These are phyloP conservation scores for Candida sphagnicola DNA, from an alignment of 805 yeast genomes.

Conservation along the genomic window DNA sequence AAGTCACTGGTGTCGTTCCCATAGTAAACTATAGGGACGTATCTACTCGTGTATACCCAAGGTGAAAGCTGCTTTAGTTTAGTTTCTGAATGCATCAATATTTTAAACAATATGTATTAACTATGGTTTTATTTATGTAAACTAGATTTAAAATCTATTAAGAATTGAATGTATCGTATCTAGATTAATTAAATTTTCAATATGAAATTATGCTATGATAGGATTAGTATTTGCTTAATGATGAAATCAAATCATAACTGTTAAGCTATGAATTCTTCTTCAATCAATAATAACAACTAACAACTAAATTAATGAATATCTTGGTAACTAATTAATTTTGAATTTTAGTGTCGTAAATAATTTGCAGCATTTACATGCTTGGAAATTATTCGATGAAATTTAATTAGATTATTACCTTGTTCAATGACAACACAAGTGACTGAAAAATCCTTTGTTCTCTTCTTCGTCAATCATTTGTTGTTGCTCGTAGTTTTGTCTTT, in stretches of 20 bases:
- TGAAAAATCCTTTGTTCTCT: constrained; percentile 38
- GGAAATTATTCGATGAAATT: too few species aligned
- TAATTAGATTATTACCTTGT: neutral
- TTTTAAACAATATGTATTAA: too few species aligned
- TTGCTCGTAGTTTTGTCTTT: constrained; percentile 35
- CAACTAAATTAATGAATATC: too few species aligned
- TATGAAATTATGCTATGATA: neutral
- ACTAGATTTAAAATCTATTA: neutral
- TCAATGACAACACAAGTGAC: constrained; percentile 41
- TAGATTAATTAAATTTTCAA: neutral
- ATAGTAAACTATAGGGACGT: too few species aligned
- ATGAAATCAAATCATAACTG: neutral
- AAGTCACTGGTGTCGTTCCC: too few species aligned
- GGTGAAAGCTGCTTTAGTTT: too few species aligned
- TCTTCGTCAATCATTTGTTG: constrained; percentile 28
- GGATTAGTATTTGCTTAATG: neutral
- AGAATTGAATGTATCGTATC: neutral
- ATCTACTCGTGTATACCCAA: too few species aligned
- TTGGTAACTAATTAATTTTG: too few species aligned
- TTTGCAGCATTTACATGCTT: too few species aligned
- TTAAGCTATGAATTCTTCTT: neutral
- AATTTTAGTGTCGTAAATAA: too few species aligned
- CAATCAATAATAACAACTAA: too few species aligned
- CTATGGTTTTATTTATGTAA: neutral
- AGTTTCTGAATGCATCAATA: too few species aligned